Percentiles rank a stretch among this genome's conserved stretches.
These are phyloP conservation scores for Hortiboletus rubellus DNA, from an alignment of 1,284 basidiomycete species.

Conservation along the genomic window DNA sequence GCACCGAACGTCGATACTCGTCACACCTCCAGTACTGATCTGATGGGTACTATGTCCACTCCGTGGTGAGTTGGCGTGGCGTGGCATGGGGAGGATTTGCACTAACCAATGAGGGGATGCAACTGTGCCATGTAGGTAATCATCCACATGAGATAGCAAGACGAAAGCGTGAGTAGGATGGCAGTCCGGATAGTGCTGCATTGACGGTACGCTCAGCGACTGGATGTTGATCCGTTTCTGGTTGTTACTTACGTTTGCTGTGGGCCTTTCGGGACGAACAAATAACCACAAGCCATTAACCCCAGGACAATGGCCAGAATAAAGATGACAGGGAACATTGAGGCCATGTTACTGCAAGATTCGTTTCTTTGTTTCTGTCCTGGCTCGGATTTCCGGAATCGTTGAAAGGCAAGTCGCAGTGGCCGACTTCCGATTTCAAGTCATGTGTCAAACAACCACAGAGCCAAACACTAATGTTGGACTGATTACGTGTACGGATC, in stretches of 20 bases:
- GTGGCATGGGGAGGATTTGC: no score
- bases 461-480: neutral
- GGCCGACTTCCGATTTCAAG: neutral
- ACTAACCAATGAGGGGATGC: slow-evolving; percentile 82
- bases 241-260: slow-evolving; percentile 75
- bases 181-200: slow-evolving; percentile 78
- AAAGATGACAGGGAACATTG: slow-evolving; percentile 56
- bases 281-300: slow-evolving; percentile 65
- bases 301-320: slow-evolving; percentile 57
- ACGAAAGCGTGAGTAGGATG: slow-evolving; percentile 72
- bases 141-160: slow-evolving; percentile 94
- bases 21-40: slow-evolving; percentile 21
- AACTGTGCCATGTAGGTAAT: slow-evolving; percentile 91
- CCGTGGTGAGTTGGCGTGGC: slow-evolving; percentile 7
- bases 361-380: neutral
- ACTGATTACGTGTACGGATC: neutral
- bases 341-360: slow-evolving; percentile 43
- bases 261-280: slow-evolving; percentile 79
- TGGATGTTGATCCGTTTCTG: neutral
- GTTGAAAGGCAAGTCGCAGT: neutral
- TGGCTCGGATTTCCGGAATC: neutral
- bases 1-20: neutral
- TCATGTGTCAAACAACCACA: slow-evolving; percentile 14
- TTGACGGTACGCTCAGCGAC: neutral
- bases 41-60: slow-evolving; percentile 19